Evolutionary conservation across 2,329 filamentous ascomycete species (phyloP).

Genomic region (Pseudogymnoascus sp.): DNA sequence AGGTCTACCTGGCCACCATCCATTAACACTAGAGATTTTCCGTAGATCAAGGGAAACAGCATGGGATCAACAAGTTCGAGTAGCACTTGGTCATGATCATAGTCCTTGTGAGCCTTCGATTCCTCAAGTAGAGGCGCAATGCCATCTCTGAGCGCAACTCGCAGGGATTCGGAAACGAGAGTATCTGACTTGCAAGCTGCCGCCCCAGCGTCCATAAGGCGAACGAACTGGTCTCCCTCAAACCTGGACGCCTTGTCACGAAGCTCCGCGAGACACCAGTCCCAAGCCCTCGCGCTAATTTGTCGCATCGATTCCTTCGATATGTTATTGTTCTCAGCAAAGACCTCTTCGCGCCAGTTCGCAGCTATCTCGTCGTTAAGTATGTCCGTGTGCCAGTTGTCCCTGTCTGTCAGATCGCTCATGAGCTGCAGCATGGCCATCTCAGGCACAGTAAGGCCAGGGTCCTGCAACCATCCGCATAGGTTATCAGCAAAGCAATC

Average conservation of each 20-base stretch:
- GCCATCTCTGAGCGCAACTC: slow-evolving; percentile 34
- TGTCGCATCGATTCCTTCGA: background rate
- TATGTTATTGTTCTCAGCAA: background rate
- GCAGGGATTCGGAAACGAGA: slow-evolving; percentile 32
- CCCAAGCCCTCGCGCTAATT: slow-evolving; percentile 12
- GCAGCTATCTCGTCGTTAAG: slow-evolving; percentile 17
- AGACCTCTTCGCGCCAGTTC: slow-evolving; percentile 18
- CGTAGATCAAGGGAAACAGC: slow-evolving; percentile 51
- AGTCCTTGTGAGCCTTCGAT: slow-evolving; percentile 44
- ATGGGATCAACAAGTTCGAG: slow-evolving; percentile 57
- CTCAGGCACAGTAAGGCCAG: background rate
- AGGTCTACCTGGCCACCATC: slow-evolving; percentile 13
- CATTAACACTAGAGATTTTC: slow-evolving; percentile 35
- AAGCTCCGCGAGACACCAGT: slow-evolving; percentile 14
- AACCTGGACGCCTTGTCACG: slow-evolving; percentile 13
- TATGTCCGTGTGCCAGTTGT: background rate
- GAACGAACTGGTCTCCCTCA: background rate
- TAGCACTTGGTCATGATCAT: slow-evolving; percentile 48
- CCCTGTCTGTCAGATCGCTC: background rate
- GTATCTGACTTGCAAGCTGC: slow-evolving; percentile 45
- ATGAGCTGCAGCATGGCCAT: background rate
- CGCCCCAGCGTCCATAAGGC: slow-evolving; percentile 14
- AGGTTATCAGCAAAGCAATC: background rate
- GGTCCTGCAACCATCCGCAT: background rate
- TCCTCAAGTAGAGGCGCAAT: slow-evolving; percentile 43